phyloP scores from a whole-genome alignment of 352 stramenopile genomes.

The Pythium phragmiticola region DNA sequence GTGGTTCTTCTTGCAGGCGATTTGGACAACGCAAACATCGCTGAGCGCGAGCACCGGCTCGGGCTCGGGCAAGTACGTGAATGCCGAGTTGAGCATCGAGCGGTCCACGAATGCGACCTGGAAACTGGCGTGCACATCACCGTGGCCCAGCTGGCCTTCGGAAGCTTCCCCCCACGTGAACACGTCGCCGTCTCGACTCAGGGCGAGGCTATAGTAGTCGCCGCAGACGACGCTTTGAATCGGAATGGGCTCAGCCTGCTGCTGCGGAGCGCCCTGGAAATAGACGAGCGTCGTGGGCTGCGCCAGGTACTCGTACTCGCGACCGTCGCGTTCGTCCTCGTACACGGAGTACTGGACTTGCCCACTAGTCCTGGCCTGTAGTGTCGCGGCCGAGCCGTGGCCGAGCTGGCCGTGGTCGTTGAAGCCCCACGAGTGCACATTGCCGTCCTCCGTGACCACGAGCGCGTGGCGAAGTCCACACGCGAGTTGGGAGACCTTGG shows the following conservation, averaged over 20 bases:
- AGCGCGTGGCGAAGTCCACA: conserved; percentile 63
- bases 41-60: conserved; percentile 60
- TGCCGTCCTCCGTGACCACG: conserved; percentile 45
- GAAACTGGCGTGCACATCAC: conserved; percentile 50
- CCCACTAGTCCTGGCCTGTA: conserved; percentile 44
- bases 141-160: conserved; percentile 67
- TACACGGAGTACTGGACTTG: conserved; percentile 36
- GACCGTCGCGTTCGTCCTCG: conserved; percentile 50
- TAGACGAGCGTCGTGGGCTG: conserved; percentile 55
- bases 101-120: conserved; percentile 64
- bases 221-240: conserved; percentile 57
- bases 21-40: conserved; percentile 38
- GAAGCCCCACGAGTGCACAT: conserved; percentile 75
- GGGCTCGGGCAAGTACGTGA: conserved; percentile 58
- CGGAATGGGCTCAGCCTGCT: conserved; percentile 66
- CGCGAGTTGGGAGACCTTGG: conserved; percentile 31
- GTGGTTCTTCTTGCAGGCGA: conserved; percentile 62
- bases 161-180: conserved; percentile 79
- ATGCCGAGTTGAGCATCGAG: conserved; percentile 67
- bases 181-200: conserved; percentile 63
- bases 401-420: conserved; percentile 78
- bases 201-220: conserved; percentile 63
- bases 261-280: conserved; percentile 48
- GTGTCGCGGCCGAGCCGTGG: conserved; percentile 46
- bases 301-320: conserved; percentile 44